A percentile compares a stretch with the other conserved stretches of the same genome.
These are phyloP conservation scores for Cladophialophora yegresii DNA, from an alignment of 2,329 filamentous ascomycete species.

Conservation along the genomic window DNA sequence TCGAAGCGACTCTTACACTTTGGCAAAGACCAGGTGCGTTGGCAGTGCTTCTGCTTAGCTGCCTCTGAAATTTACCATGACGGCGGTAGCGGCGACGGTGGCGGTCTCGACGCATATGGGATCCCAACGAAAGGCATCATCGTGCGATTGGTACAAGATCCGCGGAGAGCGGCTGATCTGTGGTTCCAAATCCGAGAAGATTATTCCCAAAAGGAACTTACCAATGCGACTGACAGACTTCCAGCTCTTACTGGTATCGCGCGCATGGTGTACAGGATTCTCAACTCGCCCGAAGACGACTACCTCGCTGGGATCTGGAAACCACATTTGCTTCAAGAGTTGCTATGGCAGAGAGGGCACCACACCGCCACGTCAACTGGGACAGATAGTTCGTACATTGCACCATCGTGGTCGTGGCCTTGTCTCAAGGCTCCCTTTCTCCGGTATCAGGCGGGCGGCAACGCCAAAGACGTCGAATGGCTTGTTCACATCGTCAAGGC, in stretches of 20 bases:
- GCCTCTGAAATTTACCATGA: conserved; percentile 1
- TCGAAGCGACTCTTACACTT: conserved; percentile 9
- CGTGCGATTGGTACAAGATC: background rate
- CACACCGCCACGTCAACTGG: background rate
- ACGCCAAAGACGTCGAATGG: background rate
- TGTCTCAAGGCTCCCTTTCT: background rate
- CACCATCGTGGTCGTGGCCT: background rate
- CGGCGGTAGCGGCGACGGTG: background rate
- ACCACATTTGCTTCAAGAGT: conserved; percentile 3
- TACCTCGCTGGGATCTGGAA: conserved; percentile 7
- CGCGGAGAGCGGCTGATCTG: background rate
- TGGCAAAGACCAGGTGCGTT: conserved; percentile 8
- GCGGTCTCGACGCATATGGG: background rate
- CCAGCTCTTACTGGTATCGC: conserved; percentile 3
- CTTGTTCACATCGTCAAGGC: conserved; percentile 1
- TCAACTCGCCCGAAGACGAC: conserved; percentile 1
- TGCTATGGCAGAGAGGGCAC: background rate
- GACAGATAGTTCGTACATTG: background rate
- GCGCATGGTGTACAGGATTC: background rate
- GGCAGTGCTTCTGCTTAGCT: conserved; percentile 6
- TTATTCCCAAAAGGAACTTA: conserved; percentile 3
- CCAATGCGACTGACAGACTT: background rate
- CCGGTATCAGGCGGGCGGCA: background rate
- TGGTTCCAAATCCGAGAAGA: conserved; percentile 1
- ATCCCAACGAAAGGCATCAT: conserved; percentile 4